Conservation (phyloP, 106 monocot genomes). For the Cymbidium sinense region DNA sequence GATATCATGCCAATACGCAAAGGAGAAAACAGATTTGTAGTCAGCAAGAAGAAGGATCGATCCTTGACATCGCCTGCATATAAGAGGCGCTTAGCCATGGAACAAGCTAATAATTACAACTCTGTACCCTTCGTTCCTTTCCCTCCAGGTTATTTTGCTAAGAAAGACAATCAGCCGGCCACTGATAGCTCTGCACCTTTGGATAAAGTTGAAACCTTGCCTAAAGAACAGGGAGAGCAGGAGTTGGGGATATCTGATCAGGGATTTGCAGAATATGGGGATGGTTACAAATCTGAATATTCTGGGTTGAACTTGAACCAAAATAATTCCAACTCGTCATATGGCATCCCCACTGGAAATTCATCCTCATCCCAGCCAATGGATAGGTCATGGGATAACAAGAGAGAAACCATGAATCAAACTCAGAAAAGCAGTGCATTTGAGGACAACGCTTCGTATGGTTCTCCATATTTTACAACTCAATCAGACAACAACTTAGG, state of each 20-base stretch:
- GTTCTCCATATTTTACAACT: neutral
- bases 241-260: neutral
- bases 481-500: neutral
- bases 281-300: no score
- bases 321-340: neutral
- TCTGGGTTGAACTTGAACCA: neutral
- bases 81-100: slow-evolving; percentile 72
- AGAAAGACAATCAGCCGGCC: slow-evolving; percentile 55
- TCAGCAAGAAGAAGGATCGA: slow-evolving; percentile 74
- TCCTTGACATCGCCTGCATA: slow-evolving; percentile 76
- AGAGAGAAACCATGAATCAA: neutral
- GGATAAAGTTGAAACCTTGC: slow-evolving; percentile 14
- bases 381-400: neutral
- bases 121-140: slow-evolving; percentile 97
- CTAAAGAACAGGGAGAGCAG: slow-evolving; percentile 4
- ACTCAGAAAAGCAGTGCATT: neutral
- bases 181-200: slow-evolving; percentile 8
- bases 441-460: neutral
- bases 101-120: slow-evolving; percentile 61
- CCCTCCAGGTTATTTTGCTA: slow-evolving; percentile 94
- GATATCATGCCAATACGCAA: slow-evolving; percentile 92
- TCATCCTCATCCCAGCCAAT: no score
- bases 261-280: neutral
- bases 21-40: slow-evolving; percentile 76
- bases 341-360: no score